Evolutionary conservation across 768 basidiomycete species (phyloP), one percentile per base, ranked within the genome.

Genomic region (Boletus pseudopeckii): DNA sequence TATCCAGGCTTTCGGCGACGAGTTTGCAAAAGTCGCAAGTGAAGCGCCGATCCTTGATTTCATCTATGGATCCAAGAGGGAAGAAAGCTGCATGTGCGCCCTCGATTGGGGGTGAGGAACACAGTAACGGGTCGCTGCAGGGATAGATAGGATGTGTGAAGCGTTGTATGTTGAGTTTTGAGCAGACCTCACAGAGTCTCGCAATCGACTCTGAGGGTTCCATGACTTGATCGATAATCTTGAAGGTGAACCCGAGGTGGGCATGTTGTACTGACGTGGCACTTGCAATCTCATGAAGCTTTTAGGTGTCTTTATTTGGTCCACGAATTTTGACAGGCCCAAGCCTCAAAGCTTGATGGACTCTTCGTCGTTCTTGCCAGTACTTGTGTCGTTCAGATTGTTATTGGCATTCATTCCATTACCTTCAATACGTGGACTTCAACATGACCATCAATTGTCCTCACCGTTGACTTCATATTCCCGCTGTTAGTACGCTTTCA

Each of bases 391-490:
- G 26, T 71, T 74, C 36, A 75, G 87, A 56, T 64, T 86, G 24
- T 67, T 80, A 17, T 73, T 91, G 41, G 76, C 81, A 0, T 70
- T 79, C 13, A 73, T 60, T 86, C 24, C 24, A 26, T 26, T 6
- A 6, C 77, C 79, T 9, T 73, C 73, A 20, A 52, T 54, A 46
- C 52, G 38, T 38, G 60, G 73, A 7, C 72, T 95, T 9, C 79
- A 80, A 58, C 75, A 86, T 60, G 82, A 92, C 60, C 86, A 86
- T 42, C 86, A 90, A 64, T 74, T 97, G 17, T 82, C 87, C 0
- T 90, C 92, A 7, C 89, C 92, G 0, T 63, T 95, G 64, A 92
- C 90, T 5, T 85, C 89, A 8, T 87, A 87, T 67, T 72, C 83
- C 18, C 83, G 89, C 61, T 75, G 93, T 94, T 62, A 69, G 88